Percentiles rank a stretch among this genome's conserved stretches.
phyloP scores from a whole-genome alignment of 1,139 yeast species.

The Sugiyamaella japonica region DNA sequence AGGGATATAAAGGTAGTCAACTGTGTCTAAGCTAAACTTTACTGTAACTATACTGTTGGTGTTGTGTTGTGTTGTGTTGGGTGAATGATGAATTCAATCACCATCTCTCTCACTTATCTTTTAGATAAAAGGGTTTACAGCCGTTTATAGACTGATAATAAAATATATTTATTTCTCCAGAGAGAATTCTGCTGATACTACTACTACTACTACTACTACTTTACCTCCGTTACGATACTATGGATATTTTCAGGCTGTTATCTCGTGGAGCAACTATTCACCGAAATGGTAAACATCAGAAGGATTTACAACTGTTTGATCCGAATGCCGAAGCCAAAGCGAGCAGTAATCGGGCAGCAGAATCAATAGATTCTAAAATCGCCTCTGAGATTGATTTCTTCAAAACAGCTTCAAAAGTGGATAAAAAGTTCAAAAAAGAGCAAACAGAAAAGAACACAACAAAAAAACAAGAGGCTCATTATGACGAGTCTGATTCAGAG shows the following conservation, averaged over 20 bases:
- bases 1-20: too few relatives aligned
- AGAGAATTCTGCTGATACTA: too few relatives aligned
- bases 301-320: slow-evolving; percentile 35
- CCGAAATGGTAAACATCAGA: slow-evolving; percentile 44
- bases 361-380: slow-evolving; percentile 30
- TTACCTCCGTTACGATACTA: too few relatives aligned
- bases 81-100: not conserved
- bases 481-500: slow-evolving; percentile 31
- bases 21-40: too few relatives aligned
- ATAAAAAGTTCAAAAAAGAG: slow-evolving; percentile 23
- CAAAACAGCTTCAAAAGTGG: slow-evolving; percentile 46
- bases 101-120: not conserved
- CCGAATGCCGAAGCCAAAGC: slow-evolving; percentile 32
- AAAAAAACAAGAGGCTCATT: slow-evolving; percentile 21
- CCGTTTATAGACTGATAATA: slow-evolving; percentile 7
- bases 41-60: too few relatives aligned
- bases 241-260: slow-evolving; percentile 89
- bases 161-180: not conserved
- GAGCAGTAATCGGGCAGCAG: slow-evolving; percentile 44
- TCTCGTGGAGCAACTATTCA: slow-evolving; percentile 82
- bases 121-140: not conserved
- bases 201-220: too few relatives aligned
- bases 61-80: too few relatives aligned
- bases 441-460: slow-evolving; percentile 3
- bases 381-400: slow-evolving; percentile 64